phyloP scores from a whole-genome alignment of 192 early-diverging fungal species.

The Coemansia umbellata region DNA sequence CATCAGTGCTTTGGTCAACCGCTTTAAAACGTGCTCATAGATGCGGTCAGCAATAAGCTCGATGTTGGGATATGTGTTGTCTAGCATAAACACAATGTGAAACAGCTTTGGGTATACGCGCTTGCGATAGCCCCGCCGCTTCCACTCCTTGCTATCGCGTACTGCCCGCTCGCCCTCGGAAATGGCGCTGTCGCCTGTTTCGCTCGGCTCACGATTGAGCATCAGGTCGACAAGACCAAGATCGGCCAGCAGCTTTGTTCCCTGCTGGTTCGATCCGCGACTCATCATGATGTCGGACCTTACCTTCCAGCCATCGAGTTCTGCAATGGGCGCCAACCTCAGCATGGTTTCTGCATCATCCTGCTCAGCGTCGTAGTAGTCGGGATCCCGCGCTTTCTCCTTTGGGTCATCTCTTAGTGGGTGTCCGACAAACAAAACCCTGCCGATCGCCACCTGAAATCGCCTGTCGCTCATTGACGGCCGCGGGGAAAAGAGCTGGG shows the following conservation, averaged over 20 bases:
- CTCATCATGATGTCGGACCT: slow-evolving; percentile 21
- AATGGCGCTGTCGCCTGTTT: slow-evolving; percentile 44
- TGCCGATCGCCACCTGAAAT: slow-evolving; percentile 86
- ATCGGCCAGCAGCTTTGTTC: slow-evolving; percentile 40
- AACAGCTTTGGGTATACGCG: slow-evolving; percentile 40
- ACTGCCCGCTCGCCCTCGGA: slow-evolving; percentile 50
- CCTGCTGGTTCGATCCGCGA: slow-evolving; percentile 21
- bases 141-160: slow-evolving; percentile 51
- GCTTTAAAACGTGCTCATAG: slow-evolving; percentile 41
- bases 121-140: slow-evolving; percentile 40
- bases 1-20: slow-evolving; percentile 47
- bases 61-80: slow-evolving; percentile 38
- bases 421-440: slow-evolving; percentile 80
- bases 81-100: slow-evolving; percentile 49
- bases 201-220: slow-evolving; percentile 49
- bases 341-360: slow-evolving; percentile 51
- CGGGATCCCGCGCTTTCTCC: slow-evolving; percentile 56
- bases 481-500: slow-evolving; percentile 86
- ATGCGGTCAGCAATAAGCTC: slow-evolving; percentile 42
- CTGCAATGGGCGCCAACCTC: slow-evolving; percentile 26
- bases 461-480: slow-evolving; percentile 70
- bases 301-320: slow-evolving; percentile 43
- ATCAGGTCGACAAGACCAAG: slow-evolving; percentile 46
- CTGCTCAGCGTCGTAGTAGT: slow-evolving; percentile 58
- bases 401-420: slow-evolving; percentile 55